Percentiles rank a stretch among this genome's conserved stretches.
phyloP scores from a whole-genome alignment of 2,329 filamentous ascomycete genomes.

The Exserohilum turcica region DNA sequence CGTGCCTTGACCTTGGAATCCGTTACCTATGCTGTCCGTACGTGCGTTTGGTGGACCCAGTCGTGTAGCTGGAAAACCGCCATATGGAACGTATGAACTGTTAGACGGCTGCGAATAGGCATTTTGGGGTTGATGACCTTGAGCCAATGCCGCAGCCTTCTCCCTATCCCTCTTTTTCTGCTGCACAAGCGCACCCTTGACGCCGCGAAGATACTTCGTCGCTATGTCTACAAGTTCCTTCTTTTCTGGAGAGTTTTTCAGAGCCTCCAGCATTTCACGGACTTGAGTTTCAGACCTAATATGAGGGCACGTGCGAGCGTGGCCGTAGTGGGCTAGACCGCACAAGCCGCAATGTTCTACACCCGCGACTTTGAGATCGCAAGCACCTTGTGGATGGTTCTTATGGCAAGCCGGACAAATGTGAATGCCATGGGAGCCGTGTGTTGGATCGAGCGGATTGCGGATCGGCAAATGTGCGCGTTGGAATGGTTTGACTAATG shows the following conservation, averaged over 20 bases:
- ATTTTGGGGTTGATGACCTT: constrained; percentile 1
- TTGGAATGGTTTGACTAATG: constrained; percentile 40
- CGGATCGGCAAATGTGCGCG: constrained; percentile 39
- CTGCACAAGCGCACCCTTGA: constrained; percentile 62
- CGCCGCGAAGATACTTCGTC: constrained; percentile 61
- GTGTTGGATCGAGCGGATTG: constrained; percentile 32
- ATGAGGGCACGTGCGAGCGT: constrained; percentile 63
- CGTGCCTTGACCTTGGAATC: constrained; percentile 1
- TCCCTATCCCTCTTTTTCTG: constrained; percentile 54
- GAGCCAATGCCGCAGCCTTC: constrained; percentile 21
- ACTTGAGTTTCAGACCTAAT: constrained; percentile 67
- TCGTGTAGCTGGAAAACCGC: neutral
- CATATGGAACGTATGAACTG: neutral
- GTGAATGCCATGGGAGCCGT: constrained; percentile 18
- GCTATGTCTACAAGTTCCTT: constrained; percentile 59
- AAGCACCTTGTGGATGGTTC: constrained; percentile 62
- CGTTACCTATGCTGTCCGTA: constrained; percentile 13
- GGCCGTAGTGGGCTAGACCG: constrained; percentile 64
- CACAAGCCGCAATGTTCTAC: constrained; percentile 69
- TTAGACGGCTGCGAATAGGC: neutral
- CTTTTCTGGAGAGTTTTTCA: constrained; percentile 64
- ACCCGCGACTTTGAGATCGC: constrained; percentile 64
- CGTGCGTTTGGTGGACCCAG: neutral
- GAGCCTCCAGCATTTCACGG: constrained; percentile 65
- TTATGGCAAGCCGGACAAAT: constrained; percentile 61